Conservation (phyloP, 2,329 filamentous ascomycete species). For the Alternaria triticimaculans region DNA sequence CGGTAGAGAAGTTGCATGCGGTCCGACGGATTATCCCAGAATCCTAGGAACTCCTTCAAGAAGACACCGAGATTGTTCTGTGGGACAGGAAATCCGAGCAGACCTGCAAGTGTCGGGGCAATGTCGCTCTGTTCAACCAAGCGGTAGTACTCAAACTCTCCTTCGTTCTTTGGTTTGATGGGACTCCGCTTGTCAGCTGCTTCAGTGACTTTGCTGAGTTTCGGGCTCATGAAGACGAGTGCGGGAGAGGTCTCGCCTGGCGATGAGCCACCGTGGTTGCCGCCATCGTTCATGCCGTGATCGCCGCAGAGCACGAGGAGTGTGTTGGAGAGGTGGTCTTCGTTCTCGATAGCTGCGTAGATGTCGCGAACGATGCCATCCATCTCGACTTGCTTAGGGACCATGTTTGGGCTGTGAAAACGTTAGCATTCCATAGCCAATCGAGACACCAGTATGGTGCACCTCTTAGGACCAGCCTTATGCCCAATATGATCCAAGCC, state of each 20-base stretch:
- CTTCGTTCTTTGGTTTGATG: conserved; percentile 55
- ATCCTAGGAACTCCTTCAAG: conserved; percentile 76
- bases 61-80: conserved; percentile 90
- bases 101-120: conserved; percentile 82
- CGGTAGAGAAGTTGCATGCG: conserved; percentile 72
- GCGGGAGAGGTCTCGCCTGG: conserved; percentile 94
- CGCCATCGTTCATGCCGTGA: conserved; percentile 99
- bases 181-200: conserved; percentile 56
- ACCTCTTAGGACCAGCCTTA: conserved; percentile 88
- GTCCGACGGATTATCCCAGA: conserved; percentile 71
- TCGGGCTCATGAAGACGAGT: conserved; percentile 88
- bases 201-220: conserved; percentile 66
- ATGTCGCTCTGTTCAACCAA: conserved; percentile 94
- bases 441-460: too few relatives aligned
- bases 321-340: conserved; percentile 75
- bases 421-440: too few relatives aligned
- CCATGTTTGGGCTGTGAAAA: conserved; percentile 76
- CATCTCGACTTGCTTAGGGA: conserved; percentile 94
- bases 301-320: conserved; percentile 89
- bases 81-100: conserved; percentile 87
- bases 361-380: conserved; percentile 79
- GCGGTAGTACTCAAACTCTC: conserved; percentile 83
- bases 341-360: conserved; percentile 74
- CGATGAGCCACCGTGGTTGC: conserved; percentile 94
- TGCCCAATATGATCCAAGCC: conserved; percentile 97